Percentiles rank a stretch among this genome's conserved stretches.
Conservation (phyloP, 140 eudicot genomes). For the Cichorium intybus region DNA sequence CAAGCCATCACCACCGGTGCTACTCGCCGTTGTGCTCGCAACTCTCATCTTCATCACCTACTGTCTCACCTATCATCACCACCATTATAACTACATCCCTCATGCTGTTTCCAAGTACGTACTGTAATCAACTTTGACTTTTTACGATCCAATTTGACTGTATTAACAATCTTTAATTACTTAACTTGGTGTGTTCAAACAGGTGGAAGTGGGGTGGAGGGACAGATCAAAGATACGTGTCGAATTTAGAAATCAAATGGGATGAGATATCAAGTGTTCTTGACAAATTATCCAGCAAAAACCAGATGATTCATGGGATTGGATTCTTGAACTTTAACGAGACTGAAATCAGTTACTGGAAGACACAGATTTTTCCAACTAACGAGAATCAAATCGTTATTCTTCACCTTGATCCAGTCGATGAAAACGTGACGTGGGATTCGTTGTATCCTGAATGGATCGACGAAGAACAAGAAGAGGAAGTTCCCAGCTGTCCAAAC, state of each 20-base stretch:
- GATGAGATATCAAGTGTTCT: constrained; percentile 37
- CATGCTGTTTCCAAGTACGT: constrained; percentile 54
- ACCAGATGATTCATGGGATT: constrained; percentile 33
- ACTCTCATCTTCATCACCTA: constrained; percentile 31
- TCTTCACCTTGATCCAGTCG: constrained; percentile 52
- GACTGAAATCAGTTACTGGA: constrained; percentile 51
- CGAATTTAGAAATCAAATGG: constrained; percentile 55
- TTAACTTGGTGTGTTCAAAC: constrained; percentile 20
- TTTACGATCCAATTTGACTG: neutral
- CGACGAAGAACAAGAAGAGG: constrained; percentile 81
- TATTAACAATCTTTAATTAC: neutral
- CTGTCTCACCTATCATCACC: constrained; percentile 27
- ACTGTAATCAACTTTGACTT: neutral
- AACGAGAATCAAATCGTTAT: constrained; percentile 34
- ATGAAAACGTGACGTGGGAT: constrained; percentile 63
- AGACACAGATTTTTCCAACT: constrained; percentile 28
- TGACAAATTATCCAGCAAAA: constrained; percentile 19
- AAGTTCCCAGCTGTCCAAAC: constrained; percentile 72
- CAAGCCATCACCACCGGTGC: constrained; percentile 39
- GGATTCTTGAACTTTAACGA: constrained; percentile 64
- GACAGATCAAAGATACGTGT: constrained; percentile 55
- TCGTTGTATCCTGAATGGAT: constrained; percentile 83
- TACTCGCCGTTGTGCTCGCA: constrained; percentile 31
- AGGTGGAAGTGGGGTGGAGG: constrained; percentile 73
- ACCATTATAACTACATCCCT: constrained; percentile 38